Evolutionary conservation across 208 protist genomes (phyloP).

Genomic region (Borovskyia barvae): DNA sequence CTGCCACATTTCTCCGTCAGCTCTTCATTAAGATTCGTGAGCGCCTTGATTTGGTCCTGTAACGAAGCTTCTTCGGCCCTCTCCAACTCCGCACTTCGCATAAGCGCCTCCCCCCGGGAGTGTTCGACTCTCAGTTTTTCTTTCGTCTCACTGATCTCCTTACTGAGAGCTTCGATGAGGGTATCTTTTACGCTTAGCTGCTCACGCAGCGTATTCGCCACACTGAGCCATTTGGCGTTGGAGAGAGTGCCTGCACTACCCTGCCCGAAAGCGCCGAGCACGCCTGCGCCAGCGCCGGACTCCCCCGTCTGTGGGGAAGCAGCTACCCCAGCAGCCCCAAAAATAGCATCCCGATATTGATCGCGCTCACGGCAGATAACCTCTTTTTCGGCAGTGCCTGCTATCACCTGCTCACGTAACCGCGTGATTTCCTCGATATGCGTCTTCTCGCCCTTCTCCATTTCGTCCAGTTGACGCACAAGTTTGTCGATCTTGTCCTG

Average conservation of each 20-base stretch:
- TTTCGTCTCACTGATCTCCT: slow-evolving; percentile 32
- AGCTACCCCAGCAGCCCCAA: slow-evolving; percentile 29
- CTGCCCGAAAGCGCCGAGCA: slow-evolving; percentile 6
- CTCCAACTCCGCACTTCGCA: slow-evolving; percentile 8
- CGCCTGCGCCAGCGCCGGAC: not conserved
- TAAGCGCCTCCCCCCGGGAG: slow-evolving; percentile 11
- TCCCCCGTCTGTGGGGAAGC: slow-evolving; percentile 1
- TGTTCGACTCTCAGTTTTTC: slow-evolving; percentile 46
- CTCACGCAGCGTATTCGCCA: slow-evolving; percentile 66
- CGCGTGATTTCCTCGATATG: slow-evolving; percentile 33
- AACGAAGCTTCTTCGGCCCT: slow-evolving; percentile 1
- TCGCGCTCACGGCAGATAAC: slow-evolving; percentile 68
- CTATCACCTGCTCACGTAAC: slow-evolving; percentile 63
- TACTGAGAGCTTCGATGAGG: slow-evolving; percentile 61
- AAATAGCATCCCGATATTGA: slow-evolving; percentile 76
- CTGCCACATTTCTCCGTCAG: slow-evolving; percentile 36
- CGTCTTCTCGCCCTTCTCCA: slow-evolving; percentile 62
- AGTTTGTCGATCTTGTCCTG: slow-evolving; percentile 33
- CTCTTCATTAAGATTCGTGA: slow-evolving; percentile 57
- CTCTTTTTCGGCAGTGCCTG: slow-evolving; percentile 51
- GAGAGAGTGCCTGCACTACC: slow-evolving; percentile 8
- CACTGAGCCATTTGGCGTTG: slow-evolving; percentile 35
- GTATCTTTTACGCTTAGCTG: slow-evolving; percentile 74
- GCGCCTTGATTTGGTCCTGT: slow-evolving; percentile 32
- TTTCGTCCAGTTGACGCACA: slow-evolving; percentile 57